A percentile compares a stretch with the other conserved stretches of the same genome.
phyloP scores from a whole-genome alignment of 2,329 filamentous ascomycete genomes.

The Truncatella angustata region DNA sequence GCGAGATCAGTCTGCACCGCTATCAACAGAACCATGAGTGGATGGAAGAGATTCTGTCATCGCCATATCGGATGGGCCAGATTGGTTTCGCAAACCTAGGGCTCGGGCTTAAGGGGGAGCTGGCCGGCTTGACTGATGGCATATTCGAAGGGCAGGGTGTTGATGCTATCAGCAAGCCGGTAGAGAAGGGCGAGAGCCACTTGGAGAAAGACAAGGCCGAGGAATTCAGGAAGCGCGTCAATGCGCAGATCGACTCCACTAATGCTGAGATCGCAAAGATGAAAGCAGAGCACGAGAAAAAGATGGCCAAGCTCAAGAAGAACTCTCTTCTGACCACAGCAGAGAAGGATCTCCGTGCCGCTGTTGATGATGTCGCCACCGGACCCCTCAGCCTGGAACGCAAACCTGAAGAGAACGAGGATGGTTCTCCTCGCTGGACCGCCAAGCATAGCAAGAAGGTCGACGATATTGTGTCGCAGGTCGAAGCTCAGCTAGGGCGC shows the following conservation, averaged over 20 bases:
- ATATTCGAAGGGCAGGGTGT: slow-evolving; percentile 69
- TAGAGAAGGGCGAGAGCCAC: slow-evolving; percentile 44
- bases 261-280: slow-evolving; percentile 82
- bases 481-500: slow-evolving; percentile 70
- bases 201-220: slow-evolving; percentile 75
- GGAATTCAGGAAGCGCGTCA: slow-evolving; percentile 78
- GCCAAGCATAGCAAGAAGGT: slow-evolving; percentile 53
- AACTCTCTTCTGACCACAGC: slow-evolving; percentile 69
- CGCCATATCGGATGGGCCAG: slow-evolving; percentile 80
- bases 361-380: slow-evolving; percentile 57
- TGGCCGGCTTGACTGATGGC: slow-evolving; percentile 77
- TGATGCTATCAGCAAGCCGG: slow-evolving; percentile 33
- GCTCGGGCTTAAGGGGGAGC: slow-evolving; percentile 78
- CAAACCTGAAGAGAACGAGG: slow-evolving; percentile 48
- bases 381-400: slow-evolving; percentile 66
- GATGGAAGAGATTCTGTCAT: slow-evolving; percentile 97
- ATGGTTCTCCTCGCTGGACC: slow-evolving; percentile 36
- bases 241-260: slow-evolving; percentile 68
- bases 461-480: slow-evolving; percentile 71
- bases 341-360: slow-evolving; percentile 71
- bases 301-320: slow-evolving; percentile 71
- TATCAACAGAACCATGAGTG: slow-evolving; percentile 97
- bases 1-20: slow-evolving; percentile 81
- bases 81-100: slow-evolving; percentile 87
- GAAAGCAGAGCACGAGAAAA: slow-evolving; percentile 73